Conservation (phyloP, 176 grass and related monocot genomes). For the Zoysia japonica region DNA sequence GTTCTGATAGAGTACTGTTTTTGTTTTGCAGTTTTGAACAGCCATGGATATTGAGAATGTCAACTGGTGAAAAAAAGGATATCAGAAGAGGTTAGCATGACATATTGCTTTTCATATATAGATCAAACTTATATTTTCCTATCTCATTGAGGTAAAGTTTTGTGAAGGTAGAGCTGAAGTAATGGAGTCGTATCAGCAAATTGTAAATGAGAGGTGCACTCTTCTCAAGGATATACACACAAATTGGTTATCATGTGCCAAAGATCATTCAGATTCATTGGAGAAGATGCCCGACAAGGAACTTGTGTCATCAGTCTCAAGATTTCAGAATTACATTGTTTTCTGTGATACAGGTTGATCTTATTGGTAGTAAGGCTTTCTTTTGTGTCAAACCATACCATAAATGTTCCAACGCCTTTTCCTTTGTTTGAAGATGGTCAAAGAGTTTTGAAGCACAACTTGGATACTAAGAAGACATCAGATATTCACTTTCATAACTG, state of each 20-base stretch:
- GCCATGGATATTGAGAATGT: slow-evolving; percentile 64
- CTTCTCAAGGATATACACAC: slow-evolving; percentile 57
- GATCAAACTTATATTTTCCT: slow-evolving; percentile 5
- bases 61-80: slow-evolving; percentile 57
- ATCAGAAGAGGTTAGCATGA: slow-evolving; percentile 56
- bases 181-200: slow-evolving; percentile 57
- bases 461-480: slow-evolving; percentile 51
- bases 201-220: slow-evolving; percentile 53
- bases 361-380: slow-evolving; percentile 20
- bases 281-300: slow-evolving; percentile 44
- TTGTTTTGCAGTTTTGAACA: slow-evolving; percentile 62
- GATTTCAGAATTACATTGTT: slow-evolving; percentile 56
- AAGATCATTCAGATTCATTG: slow-evolving; percentile 33
- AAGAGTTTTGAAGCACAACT: slow-evolving; percentile 63
- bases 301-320: slow-evolving; percentile 76
- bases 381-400: slow-evolving; percentile 1
- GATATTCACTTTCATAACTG: slow-evolving; percentile 68
- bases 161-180: slow-evolving; percentile 61
- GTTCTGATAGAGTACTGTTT: slow-evolving; percentile 23
- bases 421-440: slow-evolving; percentile 61
- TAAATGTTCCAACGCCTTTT: slow-evolving; percentile 17
- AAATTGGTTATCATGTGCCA: slow-evolving; percentile 39
- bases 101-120: slow-evolving; percentile 15
- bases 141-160: slow-evolving; percentile 42
- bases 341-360: slow-evolving; percentile 76